A percentile compares a stretch with the other conserved stretches of the same genome.
These are phyloP conservation scores for Nemania sp. DNA, from an alignment of 2,329 filamentous ascomycete genomes.

Conservation along the genomic window DNA sequence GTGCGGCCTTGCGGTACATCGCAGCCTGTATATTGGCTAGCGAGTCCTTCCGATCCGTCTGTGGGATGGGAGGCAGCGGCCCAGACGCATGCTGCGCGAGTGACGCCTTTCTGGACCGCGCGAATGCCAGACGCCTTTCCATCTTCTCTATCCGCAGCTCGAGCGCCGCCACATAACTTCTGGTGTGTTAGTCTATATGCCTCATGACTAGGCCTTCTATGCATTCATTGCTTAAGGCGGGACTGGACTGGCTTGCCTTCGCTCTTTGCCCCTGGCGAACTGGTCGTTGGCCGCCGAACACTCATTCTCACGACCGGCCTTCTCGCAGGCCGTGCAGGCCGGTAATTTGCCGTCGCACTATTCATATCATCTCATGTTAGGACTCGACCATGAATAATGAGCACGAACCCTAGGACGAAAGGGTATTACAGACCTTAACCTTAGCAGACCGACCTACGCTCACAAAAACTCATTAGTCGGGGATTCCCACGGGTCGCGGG, in stretches of 20 bases:
- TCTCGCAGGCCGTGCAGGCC: slow-evolving; percentile 94
- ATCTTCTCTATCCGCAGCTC: slow-evolving; percentile 91
- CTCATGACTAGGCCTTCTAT: slow-evolving; percentile 6
- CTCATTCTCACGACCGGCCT: slow-evolving; percentile 84
- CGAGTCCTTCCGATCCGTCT: slow-evolving; percentile 72
- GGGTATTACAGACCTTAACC: slow-evolving; percentile 73
- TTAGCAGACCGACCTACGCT: slow-evolving; percentile 81
- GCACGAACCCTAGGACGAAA: not conserved
- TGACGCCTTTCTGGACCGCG: slow-evolving; percentile 77
- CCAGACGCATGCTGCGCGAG: slow-evolving; percentile 75
- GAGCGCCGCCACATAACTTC: slow-evolving; percentile 91
- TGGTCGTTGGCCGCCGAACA: slow-evolving; percentile 97
- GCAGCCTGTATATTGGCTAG: slow-evolving; percentile 71
- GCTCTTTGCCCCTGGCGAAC: slow-evolving; percentile 93
- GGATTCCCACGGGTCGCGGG: not conserved
- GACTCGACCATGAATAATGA: slow-evolving; percentile 12
- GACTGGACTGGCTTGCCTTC: slow-evolving; percentile 69
- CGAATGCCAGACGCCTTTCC: slow-evolving; percentile 79
- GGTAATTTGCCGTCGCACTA: slow-evolving; percentile 95
- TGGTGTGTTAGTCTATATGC: slow-evolving; percentile 14
- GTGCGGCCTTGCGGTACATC: slow-evolving; percentile 73
- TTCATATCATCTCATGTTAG: slow-evolving; percentile 25
- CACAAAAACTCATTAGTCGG: slow-evolving; percentile 38
- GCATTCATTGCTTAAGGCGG: not conserved
- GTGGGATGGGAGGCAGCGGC: slow-evolving; percentile 55